phyloP scores from a whole-genome alignment of 2,329 filamentous ascomycete genomes.

The Podosphaera xanthii region DNA sequence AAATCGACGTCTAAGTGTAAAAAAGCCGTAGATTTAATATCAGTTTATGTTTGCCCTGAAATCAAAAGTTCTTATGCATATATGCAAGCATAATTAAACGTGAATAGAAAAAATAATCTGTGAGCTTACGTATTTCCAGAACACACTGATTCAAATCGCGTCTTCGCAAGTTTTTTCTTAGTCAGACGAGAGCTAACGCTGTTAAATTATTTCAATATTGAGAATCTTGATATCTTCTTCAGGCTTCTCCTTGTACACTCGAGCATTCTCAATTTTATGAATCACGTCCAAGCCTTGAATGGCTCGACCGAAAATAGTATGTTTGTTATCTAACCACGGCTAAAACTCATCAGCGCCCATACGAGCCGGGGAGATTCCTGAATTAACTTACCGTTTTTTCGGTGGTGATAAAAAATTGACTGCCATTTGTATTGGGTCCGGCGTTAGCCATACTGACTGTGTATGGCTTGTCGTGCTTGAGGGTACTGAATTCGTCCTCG shows the following conservation, averaged over 20 bases:
- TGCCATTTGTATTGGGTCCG: conserved; percentile 82
- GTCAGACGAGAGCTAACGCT: too few relatives aligned
- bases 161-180: too few relatives aligned
- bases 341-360: conserved; percentile 14
- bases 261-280: conserved; percentile 81
- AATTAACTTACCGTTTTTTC: conserved; percentile 56
- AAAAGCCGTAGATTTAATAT: too few relatives aligned
- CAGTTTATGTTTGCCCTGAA: too few relatives aligned
- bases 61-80: too few relatives aligned
- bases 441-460: conserved; percentile 97
- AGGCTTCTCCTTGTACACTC: conserved; percentile 74
- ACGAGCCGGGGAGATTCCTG: too few relatives aligned
- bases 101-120: too few relatives aligned
- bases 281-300: conserved; percentile 83
- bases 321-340: conserved; percentile 87
- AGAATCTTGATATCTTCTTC: conserved; percentile 96
- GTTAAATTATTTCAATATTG: conserved; percentile 36
- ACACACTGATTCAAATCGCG: too few relatives aligned
- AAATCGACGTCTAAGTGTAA: too few relatives aligned
- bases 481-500: conserved; percentile 73
- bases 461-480: conserved; percentile 90
- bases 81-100: too few relatives aligned
- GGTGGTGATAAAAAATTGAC: conserved; percentile 95
- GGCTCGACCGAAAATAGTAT: conserved; percentile 85
- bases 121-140: too few relatives aligned